Evolutionary conservation across 2,329 filamentous ascomycete genomes (phyloP).

Genomic region (Helminthosporium solani): DNA sequence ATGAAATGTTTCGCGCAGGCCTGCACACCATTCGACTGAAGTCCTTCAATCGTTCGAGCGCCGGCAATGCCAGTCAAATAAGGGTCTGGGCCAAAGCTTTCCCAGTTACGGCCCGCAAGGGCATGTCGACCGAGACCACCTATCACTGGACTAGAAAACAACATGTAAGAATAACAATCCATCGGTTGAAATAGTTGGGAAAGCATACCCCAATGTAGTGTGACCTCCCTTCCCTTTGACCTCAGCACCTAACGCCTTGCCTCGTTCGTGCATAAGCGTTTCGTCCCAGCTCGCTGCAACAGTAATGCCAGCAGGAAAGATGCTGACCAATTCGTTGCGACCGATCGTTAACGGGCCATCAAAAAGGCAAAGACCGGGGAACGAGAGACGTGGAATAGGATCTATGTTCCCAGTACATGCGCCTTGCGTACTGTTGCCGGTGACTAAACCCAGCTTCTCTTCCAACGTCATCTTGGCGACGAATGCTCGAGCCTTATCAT

Average conservation of each 20-base stretch:
- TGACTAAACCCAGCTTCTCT: conserved; percentile 40
- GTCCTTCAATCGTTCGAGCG: conserved; percentile 39
- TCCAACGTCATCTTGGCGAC: conserved; percentile 33
- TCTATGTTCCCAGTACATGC: conserved; percentile 40
- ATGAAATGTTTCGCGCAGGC: conserved; percentile 56
- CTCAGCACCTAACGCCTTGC: conserved; percentile 33
- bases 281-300: conserved; percentile 46
- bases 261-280: conserved; percentile 36
- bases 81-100: conserved; percentile 46
- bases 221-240: conserved; percentile 41
- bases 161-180: no score
- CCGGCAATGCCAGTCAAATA: conserved; percentile 45
- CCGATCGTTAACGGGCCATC: conserved; percentile 43
- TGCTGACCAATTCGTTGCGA: conserved; percentile 30
- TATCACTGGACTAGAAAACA: conserved; percentile 53
- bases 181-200: no score
- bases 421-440: conserved; percentile 30
- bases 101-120: conserved; percentile 46
- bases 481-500: conserved; percentile 35
- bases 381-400: conserved; percentile 41
- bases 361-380: conserved; percentile 44
- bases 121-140: conserved; percentile 46
- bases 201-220: no score
- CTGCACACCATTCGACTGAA: conserved; percentile 46
- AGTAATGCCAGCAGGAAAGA: conserved; percentile 41